Conservation (phyloP, 1,139 yeast species). For the Saccharomycopsis crataegensis region DNA sequence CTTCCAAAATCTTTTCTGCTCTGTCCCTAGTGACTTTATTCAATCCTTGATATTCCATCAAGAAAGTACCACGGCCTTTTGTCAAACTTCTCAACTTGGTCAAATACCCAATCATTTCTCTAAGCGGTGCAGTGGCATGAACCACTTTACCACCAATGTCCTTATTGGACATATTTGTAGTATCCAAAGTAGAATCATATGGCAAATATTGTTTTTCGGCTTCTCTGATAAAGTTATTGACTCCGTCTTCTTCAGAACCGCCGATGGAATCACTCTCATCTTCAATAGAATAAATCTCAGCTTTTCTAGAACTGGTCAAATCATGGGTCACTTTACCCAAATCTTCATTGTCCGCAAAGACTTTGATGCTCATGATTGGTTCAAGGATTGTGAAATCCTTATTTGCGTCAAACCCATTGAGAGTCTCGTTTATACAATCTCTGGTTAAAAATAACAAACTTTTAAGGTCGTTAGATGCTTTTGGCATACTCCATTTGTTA, state of each 20-base stretch:
- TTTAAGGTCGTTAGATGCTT: constrained; percentile 38
- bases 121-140: constrained; percentile 72
- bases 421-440: constrained; percentile 35
- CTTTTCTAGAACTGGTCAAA: constrained; percentile 61
- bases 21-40: constrained; percentile 48
- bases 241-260: constrained; percentile 23
- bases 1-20: constrained; percentile 22
- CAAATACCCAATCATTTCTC: constrained; percentile 86
- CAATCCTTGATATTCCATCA: constrained; percentile 74
- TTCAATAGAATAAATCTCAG: constrained; percentile 56
- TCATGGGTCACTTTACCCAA: constrained; percentile 85
- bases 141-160: constrained; percentile 23
- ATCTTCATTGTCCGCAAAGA: constrained; percentile 61
- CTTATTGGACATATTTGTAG: constrained; percentile 21
- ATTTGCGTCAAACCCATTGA: constrained; percentile 25
- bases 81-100: constrained; percentile 74
- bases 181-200: constrained; percentile 38
- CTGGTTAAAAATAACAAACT: constrained; percentile 40
- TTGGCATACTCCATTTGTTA: constrained; percentile 45
- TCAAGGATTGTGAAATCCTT: constrained; percentile 54
- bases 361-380: constrained; percentile 78
- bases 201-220: constrained; percentile 52
- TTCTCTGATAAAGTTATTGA: constrained; percentile 34
- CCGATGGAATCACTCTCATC: constrained; percentile 35
- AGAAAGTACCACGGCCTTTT: constrained; percentile 81